These are phyloP conservation scores for Pittosporum tobira DNA, from an alignment of 129 eudicot species.

Conservation along the genomic window DNA sequence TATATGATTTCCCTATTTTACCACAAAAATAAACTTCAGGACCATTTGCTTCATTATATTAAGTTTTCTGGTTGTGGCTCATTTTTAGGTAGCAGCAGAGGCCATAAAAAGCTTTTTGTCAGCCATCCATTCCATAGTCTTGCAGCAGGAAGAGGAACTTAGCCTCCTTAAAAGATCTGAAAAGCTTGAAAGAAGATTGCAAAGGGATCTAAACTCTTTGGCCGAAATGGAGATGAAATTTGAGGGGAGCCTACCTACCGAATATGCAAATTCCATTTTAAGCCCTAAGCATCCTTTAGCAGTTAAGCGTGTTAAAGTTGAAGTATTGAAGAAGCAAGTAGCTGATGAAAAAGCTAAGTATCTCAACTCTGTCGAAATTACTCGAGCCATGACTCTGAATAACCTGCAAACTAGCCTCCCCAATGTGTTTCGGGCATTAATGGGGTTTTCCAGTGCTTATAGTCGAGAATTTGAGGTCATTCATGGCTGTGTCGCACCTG, in stretches of 20 bases:
- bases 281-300: slow-evolving; percentile 37
- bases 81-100: slow-evolving; percentile 29
- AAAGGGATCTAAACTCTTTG: slow-evolving; percentile 30
- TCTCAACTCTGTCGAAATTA: slow-evolving; percentile 27
- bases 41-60: not conserved
- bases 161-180: slow-evolving; percentile 31
- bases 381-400: slow-evolving; percentile 37
- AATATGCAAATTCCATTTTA: slow-evolving; percentile 18
- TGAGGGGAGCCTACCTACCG: slow-evolving; percentile 14
- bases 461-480: slow-evolving; percentile 26
- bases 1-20: not conserved
- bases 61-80: not conserved
- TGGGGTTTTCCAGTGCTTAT: slow-evolving; percentile 38
- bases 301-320: slow-evolving; percentile 41
- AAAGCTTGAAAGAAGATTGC: slow-evolving; percentile 37
- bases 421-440: slow-evolving; percentile 39
- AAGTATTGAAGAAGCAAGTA: slow-evolving; percentile 26
- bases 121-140: slow-evolving; percentile 36
- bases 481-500: slow-evolving; percentile 9
- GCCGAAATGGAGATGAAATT: slow-evolving; percentile 45
- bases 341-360: slow-evolving; percentile 43
- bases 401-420: slow-evolving; percentile 50
- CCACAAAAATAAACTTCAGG: not conserved
- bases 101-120: slow-evolving; percentile 39
- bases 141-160: slow-evolving; percentile 51